A percentile compares a stretch with the other conserved stretches of the same genome.
Conservation (phyloP, 2,329 filamentous ascomycete genomes). For the Claviceps sp. region DNA sequence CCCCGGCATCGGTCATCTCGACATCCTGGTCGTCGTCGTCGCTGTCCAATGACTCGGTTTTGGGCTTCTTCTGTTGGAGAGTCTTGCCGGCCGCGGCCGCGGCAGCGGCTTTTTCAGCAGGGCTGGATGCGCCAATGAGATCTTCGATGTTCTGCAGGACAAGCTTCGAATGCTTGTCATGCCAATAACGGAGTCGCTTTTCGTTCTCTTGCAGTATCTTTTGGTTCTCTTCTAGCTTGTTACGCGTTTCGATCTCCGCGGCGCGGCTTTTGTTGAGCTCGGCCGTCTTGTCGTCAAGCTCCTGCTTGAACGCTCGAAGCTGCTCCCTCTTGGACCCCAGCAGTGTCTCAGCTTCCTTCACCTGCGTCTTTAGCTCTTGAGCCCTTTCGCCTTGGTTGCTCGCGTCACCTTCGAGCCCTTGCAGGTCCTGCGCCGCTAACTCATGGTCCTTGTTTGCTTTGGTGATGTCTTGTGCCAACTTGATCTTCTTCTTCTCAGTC, state of each 20-base stretch:
- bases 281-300: slow-evolving; percentile 72
- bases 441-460: slow-evolving; percentile 73
- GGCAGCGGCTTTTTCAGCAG: slow-evolving; percentile 11
- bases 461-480: slow-evolving; percentile 70
- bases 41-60: slow-evolving; percentile 6
- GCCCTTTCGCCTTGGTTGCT: slow-evolving; percentile 63
- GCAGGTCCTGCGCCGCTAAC: slow-evolving; percentile 56
- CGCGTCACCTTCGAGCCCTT: slow-evolving; percentile 66
- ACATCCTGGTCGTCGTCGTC: slow-evolving; percentile 18
- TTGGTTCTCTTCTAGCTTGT: slow-evolving; percentile 92
- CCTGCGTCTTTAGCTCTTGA: slow-evolving; percentile 56
- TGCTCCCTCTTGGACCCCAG: slow-evolving; percentile 70
- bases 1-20: slow-evolving; percentile 21
- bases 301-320: slow-evolving; percentile 63
- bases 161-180: slow-evolving; percentile 79
- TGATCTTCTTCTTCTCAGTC: slow-evolving; percentile 80
- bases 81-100: slow-evolving; percentile 7
- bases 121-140: slow-evolving; percentile 30
- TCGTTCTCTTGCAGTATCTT: slow-evolving; percentile 80
- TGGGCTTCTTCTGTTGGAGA: slow-evolving; percentile 13
- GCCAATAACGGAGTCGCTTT: slow-evolving; percentile 72
- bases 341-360: slow-evolving; percentile 70
- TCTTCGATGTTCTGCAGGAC: slow-evolving; percentile 68
- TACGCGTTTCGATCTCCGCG: slow-evolving; percentile 93
- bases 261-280: slow-evolving; percentile 84